Evolutionary conservation across 2,329 filamentous ascomycete species (phyloP).

Genomic region (Knufia petricola): DNA sequence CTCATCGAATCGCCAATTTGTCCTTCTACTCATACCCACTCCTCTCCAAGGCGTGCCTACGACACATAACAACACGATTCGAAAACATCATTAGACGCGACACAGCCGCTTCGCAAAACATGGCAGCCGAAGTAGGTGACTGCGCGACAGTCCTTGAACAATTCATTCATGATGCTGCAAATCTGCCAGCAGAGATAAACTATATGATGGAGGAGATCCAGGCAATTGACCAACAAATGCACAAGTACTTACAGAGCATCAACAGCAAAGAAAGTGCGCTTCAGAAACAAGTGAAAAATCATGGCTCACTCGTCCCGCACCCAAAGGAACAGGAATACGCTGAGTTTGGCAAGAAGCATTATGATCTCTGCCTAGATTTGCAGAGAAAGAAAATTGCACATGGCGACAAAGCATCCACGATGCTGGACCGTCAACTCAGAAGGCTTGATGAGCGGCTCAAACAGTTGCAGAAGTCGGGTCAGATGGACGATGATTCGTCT

Average conservation of each 20-base stretch:
- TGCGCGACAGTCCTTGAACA: conserved; percentile 55
- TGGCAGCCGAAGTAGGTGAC: conserved; percentile 45
- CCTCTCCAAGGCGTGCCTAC: neutral
- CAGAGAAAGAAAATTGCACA: conserved; percentile 55
- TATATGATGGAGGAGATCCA: conserved; percentile 59
- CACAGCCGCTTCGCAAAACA: conserved; percentile 20
- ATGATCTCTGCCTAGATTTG: conserved; percentile 47
- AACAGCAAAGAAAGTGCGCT: conserved; percentile 49
- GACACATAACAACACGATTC: neutral
- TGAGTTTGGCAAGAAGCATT: conserved; percentile 48
- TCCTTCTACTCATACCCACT: neutral
- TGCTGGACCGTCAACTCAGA: conserved; percentile 56
- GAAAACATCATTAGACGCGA: neutral
- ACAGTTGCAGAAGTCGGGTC: conserved; percentile 49
- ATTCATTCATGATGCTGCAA: conserved; percentile 56
- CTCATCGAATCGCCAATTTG: neutral
- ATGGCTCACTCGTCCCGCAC: conserved; percentile 52
- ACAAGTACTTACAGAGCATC: conserved; percentile 48
- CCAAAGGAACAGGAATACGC: conserved; percentile 55
- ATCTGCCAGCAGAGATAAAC: conserved; percentile 54
- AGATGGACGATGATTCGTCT: conserved; percentile 49
- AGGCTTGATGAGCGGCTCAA: conserved; percentile 53
- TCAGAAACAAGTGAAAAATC: conserved; percentile 57
- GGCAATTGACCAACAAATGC: conserved; percentile 53
- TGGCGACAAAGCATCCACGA: conserved; percentile 48